These are phyloP conservation scores for Melampsora abietis-canadensis DNA, from an alignment of 1,284 basidiomycete species.

Conservation along the genomic window DNA sequence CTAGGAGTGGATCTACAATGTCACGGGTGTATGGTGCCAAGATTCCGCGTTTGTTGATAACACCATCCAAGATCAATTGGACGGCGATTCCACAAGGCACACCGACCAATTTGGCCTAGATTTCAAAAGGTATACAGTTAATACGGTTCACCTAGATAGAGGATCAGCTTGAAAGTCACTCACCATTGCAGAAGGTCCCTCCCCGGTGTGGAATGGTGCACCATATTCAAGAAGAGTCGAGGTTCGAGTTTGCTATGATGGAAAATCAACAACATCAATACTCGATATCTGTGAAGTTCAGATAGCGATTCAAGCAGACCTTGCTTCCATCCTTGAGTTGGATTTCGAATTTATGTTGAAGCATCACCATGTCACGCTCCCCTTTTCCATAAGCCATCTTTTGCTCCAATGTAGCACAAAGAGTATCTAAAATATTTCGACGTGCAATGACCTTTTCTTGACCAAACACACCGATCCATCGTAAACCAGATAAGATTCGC, in stretches of 20 bases:
- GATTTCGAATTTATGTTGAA: conserved; percentile 94
- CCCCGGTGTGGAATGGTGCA: conserved; percentile 59
- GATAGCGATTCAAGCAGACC: conserved; percentile 55
- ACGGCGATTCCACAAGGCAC: conserved; percentile 90
- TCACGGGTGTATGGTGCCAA: conserved; percentile 68
- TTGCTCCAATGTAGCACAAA: conserved; percentile 83
- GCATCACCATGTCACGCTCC: conserved; percentile 92
- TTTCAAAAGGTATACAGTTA: background rate
- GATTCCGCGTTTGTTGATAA: conserved; percentile 74
- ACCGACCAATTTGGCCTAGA: conserved; percentile 63
- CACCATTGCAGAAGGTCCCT: conserved; percentile 91
- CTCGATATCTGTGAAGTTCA: conserved; percentile 42
- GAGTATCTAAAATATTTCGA: conserved; percentile 85
- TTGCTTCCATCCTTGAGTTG: conserved; percentile 75
- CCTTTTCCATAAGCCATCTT: conserved; percentile 87
- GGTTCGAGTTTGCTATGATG: conserved; percentile 75
- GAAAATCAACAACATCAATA: background rate
- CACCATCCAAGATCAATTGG: conserved; percentile 59
- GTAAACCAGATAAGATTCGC: conserved; percentile 79
- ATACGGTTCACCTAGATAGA: background rate
- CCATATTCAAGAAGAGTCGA: conserved; percentile 92
- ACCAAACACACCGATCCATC: conserved; percentile 92
- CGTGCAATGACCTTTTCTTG: conserved; percentile 63
- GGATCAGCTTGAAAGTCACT: conserved; percentile 43
- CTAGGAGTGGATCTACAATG: conserved; percentile 76